phyloP scores from a whole-genome alignment of 1,284 basidiomycete genomes.

The Melampsora americana region DNA sequence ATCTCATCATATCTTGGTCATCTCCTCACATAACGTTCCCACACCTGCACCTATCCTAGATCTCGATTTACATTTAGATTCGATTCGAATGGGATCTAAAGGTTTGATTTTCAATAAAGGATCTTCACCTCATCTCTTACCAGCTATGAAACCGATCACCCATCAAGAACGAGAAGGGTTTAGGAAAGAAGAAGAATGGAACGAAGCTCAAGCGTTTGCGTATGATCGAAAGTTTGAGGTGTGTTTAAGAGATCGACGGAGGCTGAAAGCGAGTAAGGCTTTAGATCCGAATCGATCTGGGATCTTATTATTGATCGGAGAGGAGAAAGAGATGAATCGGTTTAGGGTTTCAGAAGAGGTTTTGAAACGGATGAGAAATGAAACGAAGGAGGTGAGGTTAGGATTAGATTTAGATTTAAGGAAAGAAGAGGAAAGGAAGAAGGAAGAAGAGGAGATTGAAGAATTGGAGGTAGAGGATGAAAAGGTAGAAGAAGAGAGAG shows the following conservation, averaged over 20 bases:
- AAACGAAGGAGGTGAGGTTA: too few species aligned
- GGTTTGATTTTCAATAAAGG: slow-evolving; percentile 49
- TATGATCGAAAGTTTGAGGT: neutral
- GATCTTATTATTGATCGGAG: neutral
- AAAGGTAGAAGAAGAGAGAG: too few species aligned
- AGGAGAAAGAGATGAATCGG: neutral
- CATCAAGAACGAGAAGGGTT: neutral
- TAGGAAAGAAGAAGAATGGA: neutral
- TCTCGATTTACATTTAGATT: slow-evolving; percentile 48
- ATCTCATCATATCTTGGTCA: neutral
- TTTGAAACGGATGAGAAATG: too few species aligned
- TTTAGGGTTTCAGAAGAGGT: neutral
- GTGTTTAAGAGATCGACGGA: neutral
- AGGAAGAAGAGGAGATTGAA: too few species aligned
- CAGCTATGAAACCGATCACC: neutral
- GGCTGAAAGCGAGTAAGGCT: neutral
- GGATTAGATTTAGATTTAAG: too few species aligned
- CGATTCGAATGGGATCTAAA: slow-evolving; percentile 48
- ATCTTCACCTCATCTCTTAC: slow-evolving; percentile 1
- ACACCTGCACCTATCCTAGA: slow-evolving; percentile 48
- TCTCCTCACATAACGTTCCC: slow-evolving; percentile 48
- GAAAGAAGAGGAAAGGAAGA: too few species aligned
- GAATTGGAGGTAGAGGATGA: too few species aligned
- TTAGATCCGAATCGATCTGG: neutral
- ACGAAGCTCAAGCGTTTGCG: neutral